Conservation (phyloP, 2,329 filamentous ascomycete species). For the Pseudopithomyces maydicus region DNA sequence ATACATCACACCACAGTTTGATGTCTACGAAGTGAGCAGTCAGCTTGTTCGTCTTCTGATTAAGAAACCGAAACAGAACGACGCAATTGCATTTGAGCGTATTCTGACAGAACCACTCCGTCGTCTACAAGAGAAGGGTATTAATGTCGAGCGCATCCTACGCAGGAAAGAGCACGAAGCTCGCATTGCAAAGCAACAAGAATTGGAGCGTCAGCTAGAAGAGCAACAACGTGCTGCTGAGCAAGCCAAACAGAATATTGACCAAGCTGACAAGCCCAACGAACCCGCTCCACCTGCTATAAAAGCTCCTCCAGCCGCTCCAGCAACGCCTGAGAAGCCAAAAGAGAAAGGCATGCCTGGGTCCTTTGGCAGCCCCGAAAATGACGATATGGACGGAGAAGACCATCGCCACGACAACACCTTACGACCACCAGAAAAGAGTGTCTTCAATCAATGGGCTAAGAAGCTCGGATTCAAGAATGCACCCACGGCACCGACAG, state of each 20-base stretch:
- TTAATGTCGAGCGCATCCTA: conserved; percentile 95
- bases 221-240: conserved; percentile 54
- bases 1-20: conserved; percentile 77
- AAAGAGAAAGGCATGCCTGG: conserved; percentile 39
- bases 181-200: conserved; percentile 81
- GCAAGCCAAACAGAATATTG: conserved; percentile 30
- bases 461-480: conserved; percentile 45
- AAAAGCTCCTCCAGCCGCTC: not conserved
- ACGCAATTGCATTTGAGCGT: conserved; percentile 88
- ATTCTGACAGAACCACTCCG: conserved; percentile 84
- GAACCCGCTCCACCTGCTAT: not conserved
- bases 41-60: conserved; percentile 83
- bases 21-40: conserved; percentile 91
- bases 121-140: conserved; percentile 82
- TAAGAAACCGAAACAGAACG: conserved; percentile 81
- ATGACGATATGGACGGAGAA: conserved; percentile 26
- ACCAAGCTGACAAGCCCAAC: conserved; percentile 24
- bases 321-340: conserved; percentile 31
- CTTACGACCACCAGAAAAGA: conserved; percentile 23
- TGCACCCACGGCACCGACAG: conserved; percentile 23
- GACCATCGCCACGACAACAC: conserved; percentile 25
- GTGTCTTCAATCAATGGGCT: conserved; percentile 42
- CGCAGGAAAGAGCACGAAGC: conserved; percentile 86
- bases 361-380: conserved; percentile 43
- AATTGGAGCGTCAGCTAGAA: conserved; percentile 70